Evolutionary conservation across 202 grass and related monocot species (phyloP).

Genomic region (Digitaria exilis): DNA sequence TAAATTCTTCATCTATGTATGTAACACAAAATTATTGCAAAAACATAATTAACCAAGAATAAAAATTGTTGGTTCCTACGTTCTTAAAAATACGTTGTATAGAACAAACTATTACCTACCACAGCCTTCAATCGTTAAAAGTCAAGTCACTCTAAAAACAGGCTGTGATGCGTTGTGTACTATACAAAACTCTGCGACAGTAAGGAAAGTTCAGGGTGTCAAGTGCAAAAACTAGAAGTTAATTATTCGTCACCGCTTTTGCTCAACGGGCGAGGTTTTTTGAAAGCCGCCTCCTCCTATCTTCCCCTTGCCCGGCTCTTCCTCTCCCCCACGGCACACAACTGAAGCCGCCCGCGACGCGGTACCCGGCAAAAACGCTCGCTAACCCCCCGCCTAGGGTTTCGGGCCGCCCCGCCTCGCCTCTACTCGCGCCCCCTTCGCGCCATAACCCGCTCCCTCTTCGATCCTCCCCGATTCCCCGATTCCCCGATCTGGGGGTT

Average conservation of each 20-base stretch:
- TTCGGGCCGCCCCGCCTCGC: slow-evolving; percentile 27
- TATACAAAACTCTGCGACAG: neutral
- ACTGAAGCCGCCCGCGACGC: slow-evolving; percentile 35
- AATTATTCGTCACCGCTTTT: slow-evolving; percentile 40
- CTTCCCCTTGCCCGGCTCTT: slow-evolving; percentile 23
- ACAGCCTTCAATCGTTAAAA: neutral
- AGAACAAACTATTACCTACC: no score
- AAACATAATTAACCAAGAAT: no score
- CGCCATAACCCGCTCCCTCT: slow-evolving; percentile 10
- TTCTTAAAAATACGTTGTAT: no score
- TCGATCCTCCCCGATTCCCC: slow-evolving; percentile 42
- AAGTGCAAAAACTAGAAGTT: neutral
- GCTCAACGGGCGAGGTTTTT: slow-evolving; percentile 92
- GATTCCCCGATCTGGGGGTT: slow-evolving; percentile 45
- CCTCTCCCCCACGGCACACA: slow-evolving; percentile 32
- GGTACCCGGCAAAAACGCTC: slow-evolving; percentile 1
- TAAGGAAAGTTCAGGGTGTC: neutral
- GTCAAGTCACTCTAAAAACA: neutral
- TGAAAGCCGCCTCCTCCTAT: slow-evolving; percentile 54
- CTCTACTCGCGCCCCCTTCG: neutral
- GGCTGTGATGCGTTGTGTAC: neutral
- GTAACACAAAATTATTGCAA: no score
- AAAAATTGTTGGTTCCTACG: no score
- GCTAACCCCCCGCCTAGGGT: slow-evolving; percentile 61
- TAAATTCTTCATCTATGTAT: no score